phyloP scores from a whole-genome alignment of 495 filamentous ascomycete species.

The Hypoxylon rickii region DNA sequence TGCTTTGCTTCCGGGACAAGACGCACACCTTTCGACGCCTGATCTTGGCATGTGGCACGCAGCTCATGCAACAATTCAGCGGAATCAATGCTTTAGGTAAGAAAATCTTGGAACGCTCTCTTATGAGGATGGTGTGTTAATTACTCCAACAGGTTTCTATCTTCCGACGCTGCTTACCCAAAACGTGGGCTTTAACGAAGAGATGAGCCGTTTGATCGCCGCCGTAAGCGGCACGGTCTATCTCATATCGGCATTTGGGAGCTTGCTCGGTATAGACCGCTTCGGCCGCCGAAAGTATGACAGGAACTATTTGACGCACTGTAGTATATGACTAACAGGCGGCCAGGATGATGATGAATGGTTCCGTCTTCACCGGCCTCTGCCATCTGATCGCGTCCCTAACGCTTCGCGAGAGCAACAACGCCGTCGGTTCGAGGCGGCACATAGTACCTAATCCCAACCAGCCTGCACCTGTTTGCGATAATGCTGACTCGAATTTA shows the following conservation, averaged over 20 bases:
- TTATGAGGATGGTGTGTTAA: neutral
- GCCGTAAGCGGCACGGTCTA: slow-evolving; percentile 39
- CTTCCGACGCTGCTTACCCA: slow-evolving; percentile 36
- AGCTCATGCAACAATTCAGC: slow-evolving; percentile 42
- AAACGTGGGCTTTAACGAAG: slow-evolving; percentile 33
- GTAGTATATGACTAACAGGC: neutral
- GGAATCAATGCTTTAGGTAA: slow-evolving; percentile 30
- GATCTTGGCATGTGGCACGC: slow-evolving; percentile 38
- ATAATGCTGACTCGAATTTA: slow-evolving; percentile 5
- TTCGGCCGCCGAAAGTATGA: slow-evolving; percentile 40
- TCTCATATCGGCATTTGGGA: slow-evolving; percentile 36
- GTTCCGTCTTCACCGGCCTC: slow-evolving; percentile 23
- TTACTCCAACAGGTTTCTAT: slow-evolving; percentile 31
- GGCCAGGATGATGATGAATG: slow-evolving; percentile 35
- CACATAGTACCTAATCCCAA: slow-evolving; percentile 18
- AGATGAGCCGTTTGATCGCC: slow-evolving; percentile 37
- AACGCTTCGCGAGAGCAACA: slow-evolving; percentile 23
- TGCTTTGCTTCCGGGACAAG: slow-evolving; percentile 40
- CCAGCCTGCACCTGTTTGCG: neutral
- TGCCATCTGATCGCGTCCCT: slow-evolving; percentile 42
- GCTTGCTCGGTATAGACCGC: slow-evolving; percentile 33
- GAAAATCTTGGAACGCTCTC: neutral
- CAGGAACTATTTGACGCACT: no score
- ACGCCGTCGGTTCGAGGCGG: slow-evolving; percentile 24
- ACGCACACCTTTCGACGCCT: slow-evolving; percentile 41